Percentiles rank a stretch among this genome's conserved stretches.
Conservation (phyloP, 1,139 yeast genomes). For the Yamadazyma mexicana region DNA sequence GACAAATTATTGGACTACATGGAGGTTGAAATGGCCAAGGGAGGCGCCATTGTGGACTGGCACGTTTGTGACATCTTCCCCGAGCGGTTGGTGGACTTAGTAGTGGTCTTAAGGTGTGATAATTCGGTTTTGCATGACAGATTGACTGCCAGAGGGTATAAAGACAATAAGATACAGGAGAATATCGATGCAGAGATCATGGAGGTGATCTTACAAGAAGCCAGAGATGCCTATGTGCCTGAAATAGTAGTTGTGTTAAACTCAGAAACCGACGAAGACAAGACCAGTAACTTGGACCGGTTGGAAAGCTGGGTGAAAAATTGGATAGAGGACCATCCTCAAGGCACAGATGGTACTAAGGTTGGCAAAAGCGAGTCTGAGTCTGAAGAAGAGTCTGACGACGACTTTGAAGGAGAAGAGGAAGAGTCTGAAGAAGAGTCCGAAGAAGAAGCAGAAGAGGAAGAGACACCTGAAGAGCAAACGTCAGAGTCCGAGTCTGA, state of each 20-base stretch:
- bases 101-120: constrained; percentile 81
- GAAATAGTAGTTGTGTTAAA: constrained; percentile 79
- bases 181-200: constrained; percentile 95
- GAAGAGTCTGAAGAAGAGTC: constrained; percentile 4
- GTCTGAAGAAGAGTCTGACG: constrained; percentile 9
- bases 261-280: constrained; percentile 71
- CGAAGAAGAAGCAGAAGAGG: constrained; percentile 2
- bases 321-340: constrained; percentile 58
- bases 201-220: constrained; percentile 89
- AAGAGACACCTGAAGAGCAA: not conserved
- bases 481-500: not conserved
- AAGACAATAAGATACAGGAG: constrained; percentile 80
- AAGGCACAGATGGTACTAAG: constrained; percentile 22
- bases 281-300: constrained; percentile 79
- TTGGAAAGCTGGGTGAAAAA: constrained; percentile 69
- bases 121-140: constrained; percentile 74
- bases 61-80: constrained; percentile 97
- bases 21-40: constrained; percentile 75
- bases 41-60: constrained; percentile 94
- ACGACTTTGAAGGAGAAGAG: constrained; percentile 4
- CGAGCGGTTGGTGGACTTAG: constrained; percentile 86
- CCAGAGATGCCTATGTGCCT: constrained; percentile 74
- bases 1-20: constrained; percentile 80
- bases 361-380: constrained; percentile 5
- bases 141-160: constrained; percentile 70